These are phyloP conservation scores for Alternaria triticimaculans DNA, from an alignment of 2,329 filamentous ascomycete genomes.

Conservation along the genomic window DNA sequence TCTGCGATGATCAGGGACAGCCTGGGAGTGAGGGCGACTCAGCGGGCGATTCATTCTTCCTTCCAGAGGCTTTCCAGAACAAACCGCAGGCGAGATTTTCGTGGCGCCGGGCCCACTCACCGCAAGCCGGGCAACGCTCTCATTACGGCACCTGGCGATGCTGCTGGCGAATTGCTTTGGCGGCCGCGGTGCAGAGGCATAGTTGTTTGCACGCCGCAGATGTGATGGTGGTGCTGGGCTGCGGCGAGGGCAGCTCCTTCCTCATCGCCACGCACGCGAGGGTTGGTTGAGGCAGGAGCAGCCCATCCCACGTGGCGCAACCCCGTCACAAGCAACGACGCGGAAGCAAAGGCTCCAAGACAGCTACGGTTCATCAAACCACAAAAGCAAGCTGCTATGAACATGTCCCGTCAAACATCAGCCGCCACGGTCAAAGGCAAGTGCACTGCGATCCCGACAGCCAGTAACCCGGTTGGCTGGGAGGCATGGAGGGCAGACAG, in stretches of 20 bases:
- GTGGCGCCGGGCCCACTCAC: slow-evolving; percentile 29
- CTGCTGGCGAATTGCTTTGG: neutral
- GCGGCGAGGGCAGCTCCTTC: neutral
- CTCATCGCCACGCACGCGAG: neutral
- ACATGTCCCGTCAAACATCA: slow-evolving; percentile 6
- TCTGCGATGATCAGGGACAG: slow-evolving; percentile 13
- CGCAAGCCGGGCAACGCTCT: slow-evolving; percentile 30
- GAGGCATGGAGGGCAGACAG: slow-evolving; percentile 15
- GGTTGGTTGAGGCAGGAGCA: slow-evolving; percentile 9
- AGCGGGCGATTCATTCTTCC: neutral
- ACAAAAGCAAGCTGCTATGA: slow-evolving; percentile 16
- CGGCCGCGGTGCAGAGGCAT: neutral
- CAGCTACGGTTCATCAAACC: neutral
- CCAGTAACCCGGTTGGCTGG: slow-evolving; percentile 38
- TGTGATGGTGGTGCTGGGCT: slow-evolving; percentile 2
- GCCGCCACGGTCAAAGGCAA: neutral
- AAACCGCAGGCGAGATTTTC: slow-evolving; percentile 26
- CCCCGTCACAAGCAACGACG: slow-evolving; percentile 7
- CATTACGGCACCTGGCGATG: slow-evolving; percentile 20
- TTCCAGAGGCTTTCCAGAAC: slow-evolving; percentile 34
- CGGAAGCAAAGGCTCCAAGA: neutral
- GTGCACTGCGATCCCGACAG: slow-evolving; percentile 33
- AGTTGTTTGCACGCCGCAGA: neutral
- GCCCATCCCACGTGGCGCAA: slow-evolving; percentile 10
- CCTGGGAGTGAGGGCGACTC: slow-evolving; percentile 14